Conservation (phyloP, 2,329 filamentous ascomycete species). For the Trichophyton mentagrophytes region DNA sequence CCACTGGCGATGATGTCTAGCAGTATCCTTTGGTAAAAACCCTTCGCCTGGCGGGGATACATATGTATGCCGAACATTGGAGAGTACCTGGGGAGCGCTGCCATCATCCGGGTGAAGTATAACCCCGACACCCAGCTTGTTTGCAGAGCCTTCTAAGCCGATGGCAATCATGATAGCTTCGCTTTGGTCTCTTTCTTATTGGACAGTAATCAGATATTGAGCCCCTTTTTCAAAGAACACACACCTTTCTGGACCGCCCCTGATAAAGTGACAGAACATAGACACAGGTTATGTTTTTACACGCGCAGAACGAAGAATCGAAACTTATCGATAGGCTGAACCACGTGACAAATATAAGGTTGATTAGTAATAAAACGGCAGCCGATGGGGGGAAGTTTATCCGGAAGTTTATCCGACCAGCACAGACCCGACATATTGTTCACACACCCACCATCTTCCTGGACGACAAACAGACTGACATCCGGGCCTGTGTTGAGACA, state of each 20-base stretch:
- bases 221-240: background rate
- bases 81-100: slow-evolving; percentile 56
- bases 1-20: slow-evolving; percentile 76
- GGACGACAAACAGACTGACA: background rate
- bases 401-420: slow-evolving; percentile 13
- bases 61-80: slow-evolving; percentile 92
- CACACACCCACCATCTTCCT: slow-evolving; percentile 9
- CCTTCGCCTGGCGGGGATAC: slow-evolving; percentile 81
- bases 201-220: background rate
- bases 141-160: slow-evolving; percentile 84
- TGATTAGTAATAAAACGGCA: background rate
- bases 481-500: slow-evolving; percentile 11
- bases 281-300: too few relatives aligned
- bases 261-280: too few relatives aligned
- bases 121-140: slow-evolving; percentile 90
- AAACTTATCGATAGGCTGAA: slow-evolving; percentile 2
- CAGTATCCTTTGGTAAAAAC: slow-evolving; percentile 93
- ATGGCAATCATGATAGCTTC: slow-evolving; percentile 46
- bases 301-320: background rate
- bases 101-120: slow-evolving; percentile 57
- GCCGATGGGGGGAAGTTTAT: slow-evolving; percentile 16
- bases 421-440: slow-evolving; percentile 15
- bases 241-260: background rate
- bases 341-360: background rate
- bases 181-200: background rate